These are phyloP conservation scores for Podospora australis DNA, from an alignment of 495 filamentous ascomycete species.

Conservation along the genomic window DNA sequence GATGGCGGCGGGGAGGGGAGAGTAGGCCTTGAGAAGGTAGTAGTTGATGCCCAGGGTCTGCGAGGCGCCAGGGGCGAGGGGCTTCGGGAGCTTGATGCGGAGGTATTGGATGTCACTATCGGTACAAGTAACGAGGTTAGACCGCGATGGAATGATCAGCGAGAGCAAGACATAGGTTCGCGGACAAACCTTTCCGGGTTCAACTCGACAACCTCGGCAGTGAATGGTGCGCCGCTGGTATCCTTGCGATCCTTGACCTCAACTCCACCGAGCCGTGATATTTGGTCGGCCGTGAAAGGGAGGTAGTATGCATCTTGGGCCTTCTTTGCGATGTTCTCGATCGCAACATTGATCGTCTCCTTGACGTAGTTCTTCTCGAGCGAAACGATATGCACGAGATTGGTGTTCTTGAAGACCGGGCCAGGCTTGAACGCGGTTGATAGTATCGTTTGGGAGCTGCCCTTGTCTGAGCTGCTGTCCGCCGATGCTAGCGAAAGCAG, in stretches of 20 bases:
- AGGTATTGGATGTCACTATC: slow-evolving; percentile 75
- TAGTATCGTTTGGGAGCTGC: slow-evolving; percentile 41
- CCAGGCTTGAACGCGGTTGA: slow-evolving; percentile 75
- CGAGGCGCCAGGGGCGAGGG: slow-evolving; percentile 67
- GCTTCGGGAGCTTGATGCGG: slow-evolving; percentile 65
- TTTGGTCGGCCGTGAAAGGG: slow-evolving; percentile 67
- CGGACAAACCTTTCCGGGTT: slow-evolving; percentile 52
- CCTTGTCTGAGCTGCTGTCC: slow-evolving; percentile 29
- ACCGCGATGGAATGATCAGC: too few species aligned
- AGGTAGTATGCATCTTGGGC: slow-evolving; percentile 86
- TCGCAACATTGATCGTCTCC: slow-evolving; percentile 85
- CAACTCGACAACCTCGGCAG: slow-evolving; percentile 58
- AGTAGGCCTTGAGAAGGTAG: slow-evolving; percentile 64
- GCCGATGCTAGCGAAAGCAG: slow-evolving; percentile 34
- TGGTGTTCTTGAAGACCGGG: slow-evolving; percentile 84
- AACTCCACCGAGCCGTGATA: slow-evolving; percentile 71
- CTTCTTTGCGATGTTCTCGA: slow-evolving; percentile 72
- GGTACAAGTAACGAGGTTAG: slow-evolving; percentile 1
- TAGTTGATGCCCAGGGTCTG: slow-evolving; percentile 83
- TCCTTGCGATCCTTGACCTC: slow-evolving; percentile 91
- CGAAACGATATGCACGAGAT: slow-evolving; percentile 83
- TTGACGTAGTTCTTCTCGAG: slow-evolving; percentile 85
- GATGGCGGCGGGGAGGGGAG: slow-evolving; percentile 74
- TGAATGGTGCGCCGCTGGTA: slow-evolving; percentile 56
- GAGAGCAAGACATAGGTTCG: too few species aligned